Evolutionary conservation across 352 stramenopile species (phyloP).

Genomic region (Phytophthora tentaculata): DNA sequence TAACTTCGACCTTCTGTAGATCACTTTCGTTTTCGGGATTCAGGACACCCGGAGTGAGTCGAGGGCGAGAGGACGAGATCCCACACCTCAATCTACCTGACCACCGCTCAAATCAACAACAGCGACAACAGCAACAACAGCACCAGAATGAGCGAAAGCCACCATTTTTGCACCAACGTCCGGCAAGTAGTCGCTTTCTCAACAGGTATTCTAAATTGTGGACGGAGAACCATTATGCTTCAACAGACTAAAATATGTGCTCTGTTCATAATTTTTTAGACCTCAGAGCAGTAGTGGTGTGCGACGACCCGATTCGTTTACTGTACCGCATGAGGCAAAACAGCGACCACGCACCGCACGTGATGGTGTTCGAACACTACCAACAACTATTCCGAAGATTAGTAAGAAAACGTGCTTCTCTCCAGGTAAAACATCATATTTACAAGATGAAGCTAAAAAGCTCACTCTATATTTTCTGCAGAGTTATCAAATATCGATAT

Average conservation of each 20-base stretch:
- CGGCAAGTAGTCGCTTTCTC: slow-evolving; percentile 28
- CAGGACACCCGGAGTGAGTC: slow-evolving; percentile 10
- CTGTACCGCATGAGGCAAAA: slow-evolving; percentile 27
- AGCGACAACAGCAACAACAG: slow-evolving; percentile 9
- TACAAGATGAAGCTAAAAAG: neutral
- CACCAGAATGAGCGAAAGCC: slow-evolving; percentile 16
- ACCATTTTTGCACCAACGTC: slow-evolving; percentile 20
- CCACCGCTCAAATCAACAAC: slow-evolving; percentile 8
- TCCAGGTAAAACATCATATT: slow-evolving; percentile 28
- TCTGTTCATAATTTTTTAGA: slow-evolving; percentile 20
- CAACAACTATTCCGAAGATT: slow-evolving; percentile 10
- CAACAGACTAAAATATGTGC: neutral
- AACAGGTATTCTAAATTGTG: slow-evolving; percentile 12
- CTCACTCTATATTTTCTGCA: neutral
- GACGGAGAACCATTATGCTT: neutral
- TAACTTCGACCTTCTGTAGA: slow-evolving; percentile 14
- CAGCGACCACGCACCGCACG: slow-evolving; percentile 58
- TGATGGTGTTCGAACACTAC: slow-evolving; percentile 38
- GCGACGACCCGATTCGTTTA: slow-evolving; percentile 31
- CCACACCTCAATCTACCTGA: slow-evolving; percentile 1
- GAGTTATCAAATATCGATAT: slow-evolving; percentile 4
- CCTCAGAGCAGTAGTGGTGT: slow-evolving; percentile 61
- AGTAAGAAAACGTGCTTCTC: slow-evolving; percentile 28
- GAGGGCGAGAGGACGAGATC: slow-evolving; percentile 14
- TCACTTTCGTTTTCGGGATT: slow-evolving; percentile 39